Base-by-base conservation (phyloP, 2,329 filamentous ascomycete genomes). In the Paraphaeosphaeria sporulosa region DNA sequence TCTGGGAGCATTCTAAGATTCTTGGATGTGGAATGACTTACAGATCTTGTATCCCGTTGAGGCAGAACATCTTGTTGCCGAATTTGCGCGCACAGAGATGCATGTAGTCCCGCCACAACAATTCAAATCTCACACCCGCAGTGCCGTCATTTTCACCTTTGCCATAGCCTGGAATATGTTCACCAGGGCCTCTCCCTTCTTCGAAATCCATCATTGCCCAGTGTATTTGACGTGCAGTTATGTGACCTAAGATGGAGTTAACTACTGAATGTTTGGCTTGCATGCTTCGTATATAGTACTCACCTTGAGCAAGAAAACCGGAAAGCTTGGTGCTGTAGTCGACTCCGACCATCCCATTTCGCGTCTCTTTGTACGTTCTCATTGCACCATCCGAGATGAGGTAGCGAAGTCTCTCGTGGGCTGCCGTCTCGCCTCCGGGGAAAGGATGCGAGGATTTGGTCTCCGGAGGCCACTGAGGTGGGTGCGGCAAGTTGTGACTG, bases 81-180 rank as follows among this genome's bases (percentile, higher is more conserved):
- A 91, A 93, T 68, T 94, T 94, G 34, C 84, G 83, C 6, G 87
- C 89, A 71, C 89, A 92, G 0, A 94, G 83, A 0, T 90, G 84
- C 89, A 94, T 93, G 70, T 94, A 94, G 69, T 94, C 92, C 43
- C 91, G 82, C 91, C 2, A 94, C 0, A 94, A 76, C 0, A 95
- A 80, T 70, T 94, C 90, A 58, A 91, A 89, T 0, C 91, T 86
- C 1, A 94, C 84, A 0, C 83, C 85, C 36, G 85, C 85, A 0
- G 90, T 93, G 0, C 91, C 90, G 32, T 87, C 85, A 54, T 90
- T 93, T 73, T 93, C 89, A 0, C 91, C 91, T 52, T 87, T 76
- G 0, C 87, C 89, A 58, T 88, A 93, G 0, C 89, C 90, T 47
- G 58, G 48, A 9, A 64, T 51, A 1, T 56, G 60, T 50, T 70